A percentile compares a stretch with the other conserved stretches of the same genome.
Evolutionary conservation across 495 filamentous ascomycete species (phyloP).

Genomic region (Aspergillus sparsus): DNA sequence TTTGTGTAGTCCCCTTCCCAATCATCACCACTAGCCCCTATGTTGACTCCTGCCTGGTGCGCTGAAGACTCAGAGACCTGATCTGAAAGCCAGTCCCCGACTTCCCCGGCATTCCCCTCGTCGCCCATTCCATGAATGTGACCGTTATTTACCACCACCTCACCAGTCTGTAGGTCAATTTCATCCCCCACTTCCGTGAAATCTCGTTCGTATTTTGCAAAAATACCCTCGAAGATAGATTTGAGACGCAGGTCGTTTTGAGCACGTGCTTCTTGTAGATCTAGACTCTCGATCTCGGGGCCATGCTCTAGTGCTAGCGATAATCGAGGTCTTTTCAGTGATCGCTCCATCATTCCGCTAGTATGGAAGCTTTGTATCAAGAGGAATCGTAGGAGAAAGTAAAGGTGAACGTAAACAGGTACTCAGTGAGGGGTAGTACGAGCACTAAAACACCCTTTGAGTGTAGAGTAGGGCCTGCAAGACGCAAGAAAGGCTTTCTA

Average conservation of each 20-base stretch:
- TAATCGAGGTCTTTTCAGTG: constrained; percentile 57
- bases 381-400: background rate
- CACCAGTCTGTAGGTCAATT: constrained; percentile 73
- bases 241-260: constrained; percentile 69
- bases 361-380: background rate
- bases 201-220: constrained; percentile 81
- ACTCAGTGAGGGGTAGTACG: background rate
- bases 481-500: too few species aligned
- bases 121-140: constrained; percentile 63
- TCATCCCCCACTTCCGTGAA: constrained; percentile 81
- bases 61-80: background rate
- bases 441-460: too few species aligned
- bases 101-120: constrained; percentile 50
- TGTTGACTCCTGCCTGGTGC: background rate
- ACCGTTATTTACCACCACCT: constrained; percentile 85
- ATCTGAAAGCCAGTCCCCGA: constrained; percentile 21
- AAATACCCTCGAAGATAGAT: constrained; percentile 80
- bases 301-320: constrained; percentile 46
- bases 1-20: constrained; percentile 2
- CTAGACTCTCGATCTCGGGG: constrained; percentile 34
- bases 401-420: background rate
- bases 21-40: constrained; percentile 5
- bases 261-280: constrained; percentile 58
- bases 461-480: too few species aligned
- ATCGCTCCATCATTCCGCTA: constrained; percentile 52